phyloP scores from a whole-genome alignment of 345 rosid genomes.

The Citrus medica region DNA sequence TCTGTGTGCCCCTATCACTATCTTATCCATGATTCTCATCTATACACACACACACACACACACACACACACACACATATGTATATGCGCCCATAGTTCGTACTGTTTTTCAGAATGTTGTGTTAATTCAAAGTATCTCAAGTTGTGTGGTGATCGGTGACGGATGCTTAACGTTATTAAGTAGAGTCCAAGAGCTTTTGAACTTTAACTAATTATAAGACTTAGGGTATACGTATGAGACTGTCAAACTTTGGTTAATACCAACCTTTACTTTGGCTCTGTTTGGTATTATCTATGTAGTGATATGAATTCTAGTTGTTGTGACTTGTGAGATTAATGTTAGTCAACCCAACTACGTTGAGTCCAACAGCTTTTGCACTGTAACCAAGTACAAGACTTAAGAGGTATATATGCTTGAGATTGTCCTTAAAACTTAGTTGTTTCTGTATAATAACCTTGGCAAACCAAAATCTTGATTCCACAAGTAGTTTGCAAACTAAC shows the following conservation, averaged over 20 bases:
- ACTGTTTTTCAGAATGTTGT: neutral
- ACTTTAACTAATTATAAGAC: neutral
- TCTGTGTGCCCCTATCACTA: slow-evolving; percentile 35
- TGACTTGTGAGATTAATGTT: too few relatives aligned
- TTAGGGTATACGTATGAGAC: neutral
- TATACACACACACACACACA: neutral
- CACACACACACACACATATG: neutral
- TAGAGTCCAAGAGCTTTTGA: neutral
- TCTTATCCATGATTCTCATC: slow-evolving; percentile 6
- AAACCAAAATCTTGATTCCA: too few relatives aligned
- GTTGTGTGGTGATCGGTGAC: neutral
- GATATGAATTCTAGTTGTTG: too few relatives aligned
- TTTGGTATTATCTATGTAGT: neutral
- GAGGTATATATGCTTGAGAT: too few relatives aligned
- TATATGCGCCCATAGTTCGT: slow-evolving; percentile 1
- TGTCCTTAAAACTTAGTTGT: too few relatives aligned
- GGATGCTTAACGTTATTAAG: neutral
- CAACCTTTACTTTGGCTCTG: neutral
- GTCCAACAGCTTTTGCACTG: neutral
- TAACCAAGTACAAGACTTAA: neutral
- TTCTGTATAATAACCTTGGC: too few relatives aligned
- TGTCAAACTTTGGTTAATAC: too few relatives aligned
- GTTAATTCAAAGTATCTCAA: neutral
- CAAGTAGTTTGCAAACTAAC: too few relatives aligned
- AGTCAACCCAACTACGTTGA: too few relatives aligned